phyloP scores from a whole-genome alignment of 768 basidiomycete species.

The Lentinula aciculospora region DNA sequence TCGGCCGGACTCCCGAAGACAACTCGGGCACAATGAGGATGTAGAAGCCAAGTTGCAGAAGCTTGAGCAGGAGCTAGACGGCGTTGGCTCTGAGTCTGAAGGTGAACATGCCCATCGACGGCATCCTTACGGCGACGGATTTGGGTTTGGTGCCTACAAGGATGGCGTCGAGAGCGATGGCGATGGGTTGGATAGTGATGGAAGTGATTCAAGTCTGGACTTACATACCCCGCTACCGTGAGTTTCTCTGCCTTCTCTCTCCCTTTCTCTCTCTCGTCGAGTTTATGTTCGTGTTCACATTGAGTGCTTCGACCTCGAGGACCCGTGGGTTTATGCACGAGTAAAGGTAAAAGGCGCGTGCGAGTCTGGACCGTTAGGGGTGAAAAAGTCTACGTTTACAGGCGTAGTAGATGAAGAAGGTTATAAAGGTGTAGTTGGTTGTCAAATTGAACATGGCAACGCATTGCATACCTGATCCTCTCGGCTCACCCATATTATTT shows the following conservation, averaged over 20 bases:
- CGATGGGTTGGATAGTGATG: conserved; percentile 23
- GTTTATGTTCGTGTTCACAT: not conserved
- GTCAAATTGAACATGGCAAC: not conserved
- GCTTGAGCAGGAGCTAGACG: not conserved
- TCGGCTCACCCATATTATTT: not conserved
- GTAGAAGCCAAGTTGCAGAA: not conserved
- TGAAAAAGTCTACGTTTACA: not conserved
- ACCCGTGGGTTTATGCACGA: not conserved
- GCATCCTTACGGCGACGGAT: not conserved
- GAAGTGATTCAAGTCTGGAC: conserved; percentile 55
- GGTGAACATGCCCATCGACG: not conserved
- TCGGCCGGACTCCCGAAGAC: not conserved
- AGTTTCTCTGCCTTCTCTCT: conserved; percentile 22
- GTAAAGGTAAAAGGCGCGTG: not conserved
- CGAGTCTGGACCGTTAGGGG: not conserved
- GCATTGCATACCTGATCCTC: not conserved
- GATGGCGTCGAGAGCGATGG: not conserved
- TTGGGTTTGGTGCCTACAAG: not conserved
- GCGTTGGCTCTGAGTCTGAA: not conserved
- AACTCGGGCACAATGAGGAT: not conserved
- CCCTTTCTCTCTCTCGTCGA: conserved; percentile 4
- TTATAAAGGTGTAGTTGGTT: not conserved
- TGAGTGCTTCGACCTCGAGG: no score
- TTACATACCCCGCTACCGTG: conserved; percentile 66
- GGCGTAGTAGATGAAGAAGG: not conserved